Base-by-base conservation (phyloP, 768 basidiomycete species). In the Termitomyces sp. region DNA sequence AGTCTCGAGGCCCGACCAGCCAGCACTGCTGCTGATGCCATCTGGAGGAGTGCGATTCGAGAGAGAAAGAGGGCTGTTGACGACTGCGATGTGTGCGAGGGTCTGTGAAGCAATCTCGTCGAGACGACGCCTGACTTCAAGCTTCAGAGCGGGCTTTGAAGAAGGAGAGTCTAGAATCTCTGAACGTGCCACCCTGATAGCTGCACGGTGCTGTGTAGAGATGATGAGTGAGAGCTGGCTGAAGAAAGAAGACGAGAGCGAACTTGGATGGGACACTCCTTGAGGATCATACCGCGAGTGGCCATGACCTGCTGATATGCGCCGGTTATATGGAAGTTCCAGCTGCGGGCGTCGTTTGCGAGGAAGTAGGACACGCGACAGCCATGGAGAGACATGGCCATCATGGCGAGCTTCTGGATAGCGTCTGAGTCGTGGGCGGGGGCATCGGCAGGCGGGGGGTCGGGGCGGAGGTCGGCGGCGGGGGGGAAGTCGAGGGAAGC, bases 21-120 rank as follows among this genome's bases (percentile, higher is more conserved):
- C 90, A 27, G 86, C 87, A 64, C 80, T 87, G 62, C 76, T 88
- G 63, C 83, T 88, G 64, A 91, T 86, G 33, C 88, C 87, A 70
- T 88, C 87, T 12, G 89, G 88, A 16, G 90, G 84, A 0, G 87
- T 89, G 50, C 89, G 82, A 64, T 83, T 89, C 24, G 88, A 87
- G 36, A 90, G 80, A 16, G 88, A 80, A 57, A 86, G 79, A 47
- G 88, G 87, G 56, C 90, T 88, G 65, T 96, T 95, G 67, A 96
- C 89, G 63, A 98, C 94, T 26, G 94, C 89, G 68, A 98, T 93
- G 70, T 95, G 92, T 9, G 95, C 93, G 59, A 85, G 78, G n/a
- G 93, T 95, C 68, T 93, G 89, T 2, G 88, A 86, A 30, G 95
- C 95, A 68, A 98, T 92, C 68, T 96, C 93, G 71, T 97, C 94